These are phyloP conservation scores for Diaporthe sp. DNA, from an alignment of 2,329 filamentous ascomycete genomes.

Conservation along the genomic window DNA sequence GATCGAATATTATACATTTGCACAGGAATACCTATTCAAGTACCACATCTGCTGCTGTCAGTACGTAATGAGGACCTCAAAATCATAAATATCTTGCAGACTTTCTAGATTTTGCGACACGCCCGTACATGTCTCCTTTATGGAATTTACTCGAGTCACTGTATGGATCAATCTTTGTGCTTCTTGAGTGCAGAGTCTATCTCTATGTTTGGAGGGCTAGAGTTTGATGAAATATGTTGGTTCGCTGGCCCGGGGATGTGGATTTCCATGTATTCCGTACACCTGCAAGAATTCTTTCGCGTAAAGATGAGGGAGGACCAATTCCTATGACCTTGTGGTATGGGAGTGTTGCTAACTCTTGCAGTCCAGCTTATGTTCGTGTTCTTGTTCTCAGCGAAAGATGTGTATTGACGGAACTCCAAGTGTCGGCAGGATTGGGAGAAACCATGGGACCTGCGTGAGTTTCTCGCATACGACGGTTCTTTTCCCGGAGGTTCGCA, in stretches of 20 bases:
- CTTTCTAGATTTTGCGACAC: no score
- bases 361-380: background rate
- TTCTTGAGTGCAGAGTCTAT: background rate
- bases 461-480: background rate
- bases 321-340: background rate
- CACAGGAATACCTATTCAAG: conserved; percentile 6
- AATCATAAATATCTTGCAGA: background rate
- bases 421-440: background rate
- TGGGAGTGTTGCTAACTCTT: background rate
- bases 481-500: no score
- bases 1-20: conserved; percentile 13
- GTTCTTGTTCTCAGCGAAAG: background rate
- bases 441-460: background rate
- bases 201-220: background rate
- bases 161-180: background rate
- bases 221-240: no score
- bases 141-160: background rate
- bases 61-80: background rate
- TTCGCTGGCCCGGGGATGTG: background rate
- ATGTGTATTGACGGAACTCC: background rate
- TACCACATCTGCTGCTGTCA: background rate
- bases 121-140: background rate
- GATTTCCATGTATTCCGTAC: background rate
- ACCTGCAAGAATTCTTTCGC: background rate
- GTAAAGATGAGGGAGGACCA: no score